Evolutionary conservation across 169 alveolate species (phyloP).

Genomic region (Babesia bovis): DNA sequence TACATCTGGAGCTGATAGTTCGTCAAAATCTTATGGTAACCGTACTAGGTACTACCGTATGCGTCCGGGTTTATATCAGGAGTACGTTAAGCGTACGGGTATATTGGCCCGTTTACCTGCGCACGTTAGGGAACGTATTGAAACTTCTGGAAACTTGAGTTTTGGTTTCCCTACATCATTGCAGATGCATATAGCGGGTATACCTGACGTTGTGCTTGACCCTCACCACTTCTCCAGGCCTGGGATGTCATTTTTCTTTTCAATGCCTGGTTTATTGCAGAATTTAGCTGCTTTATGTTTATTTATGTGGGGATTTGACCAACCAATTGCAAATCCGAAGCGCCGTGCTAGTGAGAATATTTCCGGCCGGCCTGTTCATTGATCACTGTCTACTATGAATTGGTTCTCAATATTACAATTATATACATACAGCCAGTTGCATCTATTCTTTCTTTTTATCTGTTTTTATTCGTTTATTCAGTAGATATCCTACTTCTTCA

Average conservation of each 20-base stretch:
- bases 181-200: slow-evolving; percentile 44
- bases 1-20: neutral
- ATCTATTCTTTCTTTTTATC: neutral
- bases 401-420: neutral
- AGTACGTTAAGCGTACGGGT: neutral
- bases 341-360: slow-evolving; percentile 11
- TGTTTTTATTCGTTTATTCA: slow-evolving; percentile 14
- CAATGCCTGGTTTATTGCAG: slow-evolving; percentile 31
- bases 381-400: neutral
- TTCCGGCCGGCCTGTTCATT: slow-evolving; percentile 1
- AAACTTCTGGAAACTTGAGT: slow-evolving; percentile 1
- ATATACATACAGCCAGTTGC: too few species aligned
- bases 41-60: neutral
- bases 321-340: neutral
- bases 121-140: neutral
- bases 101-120: neutral
- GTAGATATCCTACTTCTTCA: slow-evolving; percentile 12
- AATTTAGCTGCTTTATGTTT: slow-evolving; percentile 35
- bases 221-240: slow-evolving; percentile 28
- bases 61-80: neutral
- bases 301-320: neutral
- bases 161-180: slow-evolving; percentile 64
- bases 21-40: neutral
- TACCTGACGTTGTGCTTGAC: slow-evolving; percentile 63
- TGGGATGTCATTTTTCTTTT: slow-evolving; percentile 49